Percentiles rank a stretch among this genome's conserved stretches.
Conservation (phyloP, 75 land plant species). For the Picea sitchensis region DNA sequence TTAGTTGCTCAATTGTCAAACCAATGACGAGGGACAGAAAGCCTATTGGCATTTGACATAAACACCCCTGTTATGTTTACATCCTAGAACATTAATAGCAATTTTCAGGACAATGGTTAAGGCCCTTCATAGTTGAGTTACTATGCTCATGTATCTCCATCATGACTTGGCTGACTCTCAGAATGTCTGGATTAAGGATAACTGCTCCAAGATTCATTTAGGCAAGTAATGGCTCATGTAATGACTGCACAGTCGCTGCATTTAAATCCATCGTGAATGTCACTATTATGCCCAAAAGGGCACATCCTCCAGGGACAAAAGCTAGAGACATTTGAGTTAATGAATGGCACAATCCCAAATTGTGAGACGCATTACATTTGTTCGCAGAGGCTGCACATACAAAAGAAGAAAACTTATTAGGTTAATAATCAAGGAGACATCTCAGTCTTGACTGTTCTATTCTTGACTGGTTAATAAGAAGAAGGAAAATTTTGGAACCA, state of each 20-base stretch:
- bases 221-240: slow-evolving; percentile 21
- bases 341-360: slow-evolving; percentile 24
- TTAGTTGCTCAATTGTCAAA: too few relatives aligned
- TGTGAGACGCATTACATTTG: background rate
- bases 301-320: slow-evolving; percentile 77
- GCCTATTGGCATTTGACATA: too few relatives aligned
- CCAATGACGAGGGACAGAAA: too few relatives aligned
- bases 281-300: slow-evolving; percentile 56
- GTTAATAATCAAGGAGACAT: background rate
- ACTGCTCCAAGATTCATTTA: slow-evolving; percentile 4
- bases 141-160: too few relatives aligned
- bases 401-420: background rate
- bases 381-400: slow-evolving; percentile 19
- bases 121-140: too few relatives aligned
- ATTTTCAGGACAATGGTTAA: too few relatives aligned
- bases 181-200: background rate
- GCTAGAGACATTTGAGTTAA: slow-evolving; percentile 63
- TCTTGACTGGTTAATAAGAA: background rate
- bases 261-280: slow-evolving; percentile 66
- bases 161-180: too few relatives aligned
- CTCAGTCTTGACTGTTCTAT: background rate
- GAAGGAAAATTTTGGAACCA: background rate
- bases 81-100: too few relatives aligned
- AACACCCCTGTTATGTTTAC: too few relatives aligned
- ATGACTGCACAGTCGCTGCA: slow-evolving; percentile 1